Conservation (phyloP, 768 basidiomycete species). For the Pisolithus tinctorius region DNA sequence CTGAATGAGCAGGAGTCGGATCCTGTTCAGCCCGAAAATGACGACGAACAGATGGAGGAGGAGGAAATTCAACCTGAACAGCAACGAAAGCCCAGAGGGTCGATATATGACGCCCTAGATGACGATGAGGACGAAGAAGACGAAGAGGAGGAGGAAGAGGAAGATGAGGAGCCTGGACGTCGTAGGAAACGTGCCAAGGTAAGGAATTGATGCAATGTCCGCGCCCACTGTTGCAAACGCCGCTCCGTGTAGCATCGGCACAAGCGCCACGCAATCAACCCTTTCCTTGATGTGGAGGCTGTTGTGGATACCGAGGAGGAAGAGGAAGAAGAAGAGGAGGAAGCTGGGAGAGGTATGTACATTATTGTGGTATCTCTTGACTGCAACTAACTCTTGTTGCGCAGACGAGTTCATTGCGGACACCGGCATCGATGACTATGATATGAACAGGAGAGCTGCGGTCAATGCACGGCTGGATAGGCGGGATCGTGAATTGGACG, state of each 20-base stretch:
- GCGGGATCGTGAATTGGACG: conserved; percentile 65
- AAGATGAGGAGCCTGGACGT: conserved; percentile 33
- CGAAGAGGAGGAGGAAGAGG: conserved; percentile 46
- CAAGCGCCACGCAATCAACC: conserved; percentile 57
- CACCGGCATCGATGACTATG: conserved; percentile 52
- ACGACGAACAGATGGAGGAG: conserved; percentile 33
- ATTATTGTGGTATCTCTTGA: not conserved
- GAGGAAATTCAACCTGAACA: conserved; percentile 16
- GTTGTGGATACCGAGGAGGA: conserved; percentile 97
- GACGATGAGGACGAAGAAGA: conserved; percentile 36
- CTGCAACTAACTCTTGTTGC: conserved; percentile 7
- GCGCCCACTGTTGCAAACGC: conserved; percentile 5
- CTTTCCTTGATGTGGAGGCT: conserved; percentile 94
- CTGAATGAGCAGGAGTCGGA: conserved; percentile 25
- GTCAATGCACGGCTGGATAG: conserved; percentile 68
- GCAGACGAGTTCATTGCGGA: conserved; percentile 69
- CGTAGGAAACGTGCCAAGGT: conserved; percentile 62
- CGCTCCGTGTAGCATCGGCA: conserved; percentile 47
- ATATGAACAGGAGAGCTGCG: conserved; percentile 38
- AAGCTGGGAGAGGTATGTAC: conserved; percentile 48
- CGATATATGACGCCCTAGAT: conserved; percentile 32
- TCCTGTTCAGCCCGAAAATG: conserved; percentile 26
- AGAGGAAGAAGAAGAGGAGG: conserved; percentile 84
- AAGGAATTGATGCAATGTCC: conserved; percentile 8
- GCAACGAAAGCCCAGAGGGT: conserved; percentile 22